These are phyloP conservation scores for Pseudogymnoascus sp. DNA, from an alignment of 2,329 filamentous ascomycete species.

Conservation along the genomic window DNA sequence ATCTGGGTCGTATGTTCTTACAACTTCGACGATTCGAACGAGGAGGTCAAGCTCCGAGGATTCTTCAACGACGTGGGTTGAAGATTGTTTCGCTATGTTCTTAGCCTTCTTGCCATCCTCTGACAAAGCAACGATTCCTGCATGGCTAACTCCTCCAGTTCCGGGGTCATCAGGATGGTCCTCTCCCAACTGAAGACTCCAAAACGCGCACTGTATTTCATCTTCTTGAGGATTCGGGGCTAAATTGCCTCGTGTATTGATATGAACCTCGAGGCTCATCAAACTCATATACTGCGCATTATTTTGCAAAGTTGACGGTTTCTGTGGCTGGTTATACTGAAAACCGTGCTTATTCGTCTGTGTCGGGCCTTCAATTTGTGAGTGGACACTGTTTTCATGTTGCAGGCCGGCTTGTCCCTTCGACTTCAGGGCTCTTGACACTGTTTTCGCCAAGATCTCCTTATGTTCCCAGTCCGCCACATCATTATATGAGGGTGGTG, in stretches of 20 bases:
- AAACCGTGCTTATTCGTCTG: conserved; percentile 75
- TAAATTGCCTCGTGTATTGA: conserved; percentile 74
- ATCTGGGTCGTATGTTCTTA: conserved; percentile 78
- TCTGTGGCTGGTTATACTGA: conserved; percentile 73
- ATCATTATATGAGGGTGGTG: conserved; percentile 62
- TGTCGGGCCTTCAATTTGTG: conserved; percentile 84
- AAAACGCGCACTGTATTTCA: conserved; percentile 81
- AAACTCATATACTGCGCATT: conserved; percentile 92
- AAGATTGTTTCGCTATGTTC: conserved; percentile 53
- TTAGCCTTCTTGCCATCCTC: conserved; percentile 50
- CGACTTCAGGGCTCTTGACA: conserved; percentile 26
- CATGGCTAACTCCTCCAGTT: conserved; percentile 40
- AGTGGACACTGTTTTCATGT: conserved; percentile 40
- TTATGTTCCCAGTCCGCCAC: conserved; percentile 61
- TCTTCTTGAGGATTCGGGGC: conserved; percentile 87
- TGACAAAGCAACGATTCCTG: conserved; percentile 65
- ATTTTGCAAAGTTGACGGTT: conserved; percentile 68
- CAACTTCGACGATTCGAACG: conserved; percentile 77
- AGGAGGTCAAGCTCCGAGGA: conserved; percentile 75
- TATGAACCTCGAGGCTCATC: conserved; percentile 88
- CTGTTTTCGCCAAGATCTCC: conserved; percentile 14
- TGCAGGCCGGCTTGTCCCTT: conserved; percentile 15
- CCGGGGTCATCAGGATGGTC: conserved; percentile 43
- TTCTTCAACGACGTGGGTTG: conserved; percentile 64
- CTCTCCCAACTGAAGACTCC: conserved; percentile 76